Base-by-base conservation (phyloP, 257 asterid genomes). In the Henckelia pumila region DNA sequence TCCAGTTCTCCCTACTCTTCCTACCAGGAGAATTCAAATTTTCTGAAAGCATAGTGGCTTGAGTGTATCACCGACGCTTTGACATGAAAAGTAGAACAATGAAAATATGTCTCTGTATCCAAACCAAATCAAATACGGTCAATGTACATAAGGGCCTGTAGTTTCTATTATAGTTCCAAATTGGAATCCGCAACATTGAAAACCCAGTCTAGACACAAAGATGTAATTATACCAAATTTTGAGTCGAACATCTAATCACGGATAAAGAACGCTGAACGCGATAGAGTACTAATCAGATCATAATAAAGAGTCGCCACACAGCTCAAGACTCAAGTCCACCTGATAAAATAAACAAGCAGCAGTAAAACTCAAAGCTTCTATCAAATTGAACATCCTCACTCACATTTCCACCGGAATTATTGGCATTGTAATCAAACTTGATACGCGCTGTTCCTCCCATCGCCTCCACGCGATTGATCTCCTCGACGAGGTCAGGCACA, bases 391-490 rank as follows among this genome's bases (percentile, higher is more conserved):
- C 71, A 67, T 30, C 63, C 47, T 58, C 50, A 84, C 99, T 85
- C 86, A 94, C 99, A 72, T 94, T 94, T 55, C 89, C 99, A 29
- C 61, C 64, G 9, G 87, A 69, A 68, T 84, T 88, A 68, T 82
- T 87, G 49, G 95, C 89, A 87, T 84, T 81, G 75, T 83, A 87
- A 69, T 87, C 96, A 75, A 94, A 94, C 81, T 87, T 94, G 71
- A 94, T 91, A 75, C 86, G 83, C 64, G 92, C 89, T 23, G 66
- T 59, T 14, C 80, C 84, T 21, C 99, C 98, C 66, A 81, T 84
- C 8, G 85, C 83, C 89, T 89, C 99, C 75, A 80, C 90, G 69
- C 91, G 93, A 88, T 83, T 94, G 95, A 94, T 94, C 98, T 94
- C 98, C 81, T 94, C 98, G 60, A 91, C 96, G 20, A 94, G 90